Base-by-base conservation (phyloP, 257 asterid genomes). In the Primulina huaijiensis region DNA sequence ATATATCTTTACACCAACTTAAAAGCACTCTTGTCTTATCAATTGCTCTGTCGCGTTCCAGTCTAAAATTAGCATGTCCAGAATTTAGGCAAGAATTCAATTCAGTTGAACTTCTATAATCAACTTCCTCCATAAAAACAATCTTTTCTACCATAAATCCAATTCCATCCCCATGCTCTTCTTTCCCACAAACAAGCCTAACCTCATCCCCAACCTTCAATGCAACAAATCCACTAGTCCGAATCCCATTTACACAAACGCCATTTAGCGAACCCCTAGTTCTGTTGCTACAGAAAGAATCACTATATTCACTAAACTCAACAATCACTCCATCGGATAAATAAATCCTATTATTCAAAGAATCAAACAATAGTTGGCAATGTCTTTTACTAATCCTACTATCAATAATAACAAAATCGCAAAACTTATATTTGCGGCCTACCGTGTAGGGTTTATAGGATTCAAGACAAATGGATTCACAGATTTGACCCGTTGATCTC, bases 171-270 rank as follows among this genome's bases (percentile, higher is more conserved):
- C 85, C 81, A 60, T 17, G 35, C 50, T 70, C 81, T 62, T 56
- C 86, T 58, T 76, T 66, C 70, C 84, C 79, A 68, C 90, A 83
- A 38, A 74, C 82, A 30, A 92, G 83, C 55, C 79, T 63, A 78
- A 92, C 89, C 72, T 82, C 84, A 76, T 92, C 97, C 16, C 97
- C 95, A 6, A 78, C 92, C 31, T 57, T 38, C 79, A 89, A 74
- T 52, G 78, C 94, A 62, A 84, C 84, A 37, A 82, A 78, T 62
- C 83, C 86, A 16, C 83, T 65, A 67, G 83, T 66, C 77, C 82
- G 85, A 69, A 73, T 70, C 74, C 89, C 92, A 76, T 92, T 87
- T 31, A 86, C 82, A 70, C 74, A 92, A 68, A 82, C 88, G 79
- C 96, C 97, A 72, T 92, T 92, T 29, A 82, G 72, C 0, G 97